A percentile compares a stretch with the other conserved stretches of the same genome.
phyloP scores from a whole-genome alignment of 176 grass and related monocot species.

The Carex kokanica region DNA sequence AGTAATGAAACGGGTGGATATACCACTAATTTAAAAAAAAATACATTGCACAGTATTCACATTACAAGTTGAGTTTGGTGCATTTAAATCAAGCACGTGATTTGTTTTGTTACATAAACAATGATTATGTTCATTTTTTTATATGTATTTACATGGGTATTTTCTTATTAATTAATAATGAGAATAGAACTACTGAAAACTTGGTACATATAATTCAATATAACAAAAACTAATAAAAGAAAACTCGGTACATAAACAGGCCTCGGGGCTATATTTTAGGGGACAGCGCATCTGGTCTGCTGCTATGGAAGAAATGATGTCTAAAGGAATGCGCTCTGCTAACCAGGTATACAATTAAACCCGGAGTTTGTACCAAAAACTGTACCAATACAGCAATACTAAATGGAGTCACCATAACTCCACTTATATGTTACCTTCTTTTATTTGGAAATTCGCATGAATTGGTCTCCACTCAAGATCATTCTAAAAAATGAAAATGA shows the following conservation, averaged over 20 bases:
- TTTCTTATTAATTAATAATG: background rate
- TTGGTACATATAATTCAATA: background rate
- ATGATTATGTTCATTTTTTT: background rate
- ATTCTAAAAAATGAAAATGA: too few relatives aligned
- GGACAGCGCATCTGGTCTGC: slow-evolving; percentile 81
- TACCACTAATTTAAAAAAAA: too few relatives aligned
- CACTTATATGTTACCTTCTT: background rate
- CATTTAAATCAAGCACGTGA: slow-evolving; percentile 23
- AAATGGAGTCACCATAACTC: background rate
- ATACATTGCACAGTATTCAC: background rate
- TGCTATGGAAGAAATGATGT: slow-evolving; percentile 57
- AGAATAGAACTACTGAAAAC: background rate
- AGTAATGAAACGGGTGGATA: too few relatives aligned
- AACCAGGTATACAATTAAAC: slow-evolving; percentile 30
- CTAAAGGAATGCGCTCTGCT: slow-evolving; percentile 58
- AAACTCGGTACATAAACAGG: slow-evolving; percentile 21
- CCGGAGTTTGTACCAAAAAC: background rate
- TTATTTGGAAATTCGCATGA: background rate
- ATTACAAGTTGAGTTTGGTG: background rate
- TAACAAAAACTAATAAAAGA: background rate
- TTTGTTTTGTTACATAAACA: slow-evolving; percentile 8
- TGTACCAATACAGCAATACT: background rate
- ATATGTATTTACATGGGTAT: background rate
- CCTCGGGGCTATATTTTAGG: slow-evolving; percentile 46
- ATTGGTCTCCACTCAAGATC: background rate